These are phyloP conservation scores for Juncus inflexus DNA, from an alignment of 176 grass and related monocot genomes.

Conservation along the genomic window DNA sequence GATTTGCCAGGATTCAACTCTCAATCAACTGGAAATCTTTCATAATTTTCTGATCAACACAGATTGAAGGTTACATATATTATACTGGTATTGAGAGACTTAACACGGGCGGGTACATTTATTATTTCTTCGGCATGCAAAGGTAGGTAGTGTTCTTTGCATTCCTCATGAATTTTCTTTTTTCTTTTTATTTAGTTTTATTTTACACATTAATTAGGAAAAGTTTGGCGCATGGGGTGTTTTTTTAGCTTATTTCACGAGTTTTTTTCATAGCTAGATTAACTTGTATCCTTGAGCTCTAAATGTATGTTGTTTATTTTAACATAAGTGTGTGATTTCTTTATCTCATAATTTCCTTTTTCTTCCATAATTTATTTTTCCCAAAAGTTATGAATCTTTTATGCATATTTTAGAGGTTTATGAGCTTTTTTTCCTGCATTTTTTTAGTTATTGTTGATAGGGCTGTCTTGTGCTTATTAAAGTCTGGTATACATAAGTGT, in stretches of 20 bases:
- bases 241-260: conserved; percentile 13
- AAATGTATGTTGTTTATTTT: conserved; percentile 21
- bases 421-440: too few species aligned
- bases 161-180: conserved; percentile 5
- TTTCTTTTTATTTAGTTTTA: conserved; percentile 28
- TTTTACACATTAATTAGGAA: conserved; percentile 17
- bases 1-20: conserved; percentile 62
- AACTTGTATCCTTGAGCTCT: conserved; percentile 19
- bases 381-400: neutral
- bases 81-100: neutral
- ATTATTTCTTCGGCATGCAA: conserved; percentile 26
- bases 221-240: conserved; percentile 18
- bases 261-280: conserved; percentile 10
- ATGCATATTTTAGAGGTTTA: neutral
- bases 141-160: conserved; percentile 21
- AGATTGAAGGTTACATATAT: conserved; percentile 5
- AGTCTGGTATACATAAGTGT: neutral
- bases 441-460: neutral
- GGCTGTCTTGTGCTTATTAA: neutral
- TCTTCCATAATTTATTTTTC: conserved; percentile 1
- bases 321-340: conserved; percentile 11
- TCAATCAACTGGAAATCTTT: conserved; percentile 33
- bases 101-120: conserved; percentile 1
- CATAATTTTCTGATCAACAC: conserved; percentile 3
- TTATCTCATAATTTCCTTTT: neutral